Percentiles rank a stretch among this genome's conserved stretches.
These are phyloP conservation scores for Madurella mycetomatis DNA, from an alignment of 2,329 filamentous ascomycete genomes.

Conservation along the genomic window DNA sequence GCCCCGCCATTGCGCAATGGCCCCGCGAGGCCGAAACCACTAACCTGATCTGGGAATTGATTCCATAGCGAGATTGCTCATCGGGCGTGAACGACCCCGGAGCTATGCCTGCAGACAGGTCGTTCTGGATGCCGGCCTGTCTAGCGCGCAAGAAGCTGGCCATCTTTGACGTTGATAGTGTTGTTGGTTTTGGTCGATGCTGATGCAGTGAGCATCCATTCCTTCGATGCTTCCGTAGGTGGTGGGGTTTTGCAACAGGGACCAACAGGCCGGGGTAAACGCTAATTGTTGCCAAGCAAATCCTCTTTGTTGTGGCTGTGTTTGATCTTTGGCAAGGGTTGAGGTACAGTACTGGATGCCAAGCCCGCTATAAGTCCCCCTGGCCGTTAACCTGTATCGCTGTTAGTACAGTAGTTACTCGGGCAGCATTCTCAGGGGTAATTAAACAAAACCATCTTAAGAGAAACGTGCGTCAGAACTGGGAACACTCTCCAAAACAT, in stretches of 20 bases:
- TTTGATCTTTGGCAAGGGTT: too few relatives aligned
- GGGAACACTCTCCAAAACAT: too few relatives aligned
- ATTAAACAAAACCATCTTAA: too few relatives aligned
- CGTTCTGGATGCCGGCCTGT: slow-evolving; percentile 87
- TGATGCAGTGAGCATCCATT: background rate
- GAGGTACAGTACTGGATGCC: too few relatives aligned
- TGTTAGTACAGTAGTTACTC: too few relatives aligned
- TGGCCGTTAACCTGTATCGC: too few relatives aligned
- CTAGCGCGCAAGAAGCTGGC: slow-evolving; percentile 84
- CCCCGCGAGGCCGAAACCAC: slow-evolving; percentile 16
- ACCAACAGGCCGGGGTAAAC: too few relatives aligned
- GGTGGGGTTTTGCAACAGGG: background rate
- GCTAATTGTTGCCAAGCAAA: too few relatives aligned
- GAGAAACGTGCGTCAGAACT: too few relatives aligned
- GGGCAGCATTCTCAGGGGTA: too few relatives aligned
- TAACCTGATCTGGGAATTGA: slow-evolving; percentile 69
- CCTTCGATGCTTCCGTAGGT: background rate
- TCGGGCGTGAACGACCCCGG: slow-evolving; percentile 77
- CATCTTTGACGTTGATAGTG: slow-evolving; percentile 47
- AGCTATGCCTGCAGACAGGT: slow-evolving; percentile 77
- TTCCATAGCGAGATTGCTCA: slow-evolving; percentile 76
- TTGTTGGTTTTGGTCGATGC: background rate
- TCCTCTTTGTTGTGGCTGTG: too few relatives aligned
- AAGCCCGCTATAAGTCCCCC: too few relatives aligned
- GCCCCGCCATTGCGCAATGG: background rate